Evolutionary conservation across 192 early-diverging fungal genomes (phyloP), one percentile per base, ranked within the genome.

Genomic region (Coemansia sp.): DNA sequence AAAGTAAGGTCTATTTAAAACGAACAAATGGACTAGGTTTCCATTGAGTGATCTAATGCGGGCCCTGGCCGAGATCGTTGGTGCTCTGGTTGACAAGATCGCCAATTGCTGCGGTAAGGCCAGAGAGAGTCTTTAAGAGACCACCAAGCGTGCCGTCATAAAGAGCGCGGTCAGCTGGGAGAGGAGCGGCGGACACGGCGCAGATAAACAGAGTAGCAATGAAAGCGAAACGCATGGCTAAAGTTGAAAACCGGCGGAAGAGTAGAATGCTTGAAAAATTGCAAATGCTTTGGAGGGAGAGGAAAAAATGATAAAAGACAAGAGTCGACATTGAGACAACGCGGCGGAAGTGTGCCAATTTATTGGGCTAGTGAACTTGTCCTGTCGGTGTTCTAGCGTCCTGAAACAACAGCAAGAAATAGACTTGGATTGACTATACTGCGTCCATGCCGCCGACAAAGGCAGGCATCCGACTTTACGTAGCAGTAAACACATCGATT

Each of bases 1-100:
- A 33, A 15, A 16, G 24, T 13, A 16, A 49, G 31, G 46, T 40
- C 51, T 71, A 51, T 65, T 59, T 36, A 59, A 76, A n/a, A 36
- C 16, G 29, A 54, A 54, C 43, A 20, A 52, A 41, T 51, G 33
- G 5, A 18, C 34, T 61, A 75, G 65, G 42, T 12, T 34, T 13
- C 63, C n/a, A 2, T 20, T 12, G n/a, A 10, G 34, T 36, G 34
- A 33, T 10, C 65, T 82, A 82, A 24, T 77, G 67, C 22, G 76
- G 70, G 18, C 81, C 81, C 73, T 83, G 81, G 65, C 81, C 81
- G 24, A 83, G 76, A 69, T 83, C 81, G 81, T 78, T 78, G 16
- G 81, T 83, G 22, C 52, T 20, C 51, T 76, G 49, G 71, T 83
- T 83, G 55, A 83, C 70, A 13, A 78, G 69, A 11, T 54, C 38